Conservation (phyloP, 106 monocot genomes). For the Narthecium ossifragum region DNA sequence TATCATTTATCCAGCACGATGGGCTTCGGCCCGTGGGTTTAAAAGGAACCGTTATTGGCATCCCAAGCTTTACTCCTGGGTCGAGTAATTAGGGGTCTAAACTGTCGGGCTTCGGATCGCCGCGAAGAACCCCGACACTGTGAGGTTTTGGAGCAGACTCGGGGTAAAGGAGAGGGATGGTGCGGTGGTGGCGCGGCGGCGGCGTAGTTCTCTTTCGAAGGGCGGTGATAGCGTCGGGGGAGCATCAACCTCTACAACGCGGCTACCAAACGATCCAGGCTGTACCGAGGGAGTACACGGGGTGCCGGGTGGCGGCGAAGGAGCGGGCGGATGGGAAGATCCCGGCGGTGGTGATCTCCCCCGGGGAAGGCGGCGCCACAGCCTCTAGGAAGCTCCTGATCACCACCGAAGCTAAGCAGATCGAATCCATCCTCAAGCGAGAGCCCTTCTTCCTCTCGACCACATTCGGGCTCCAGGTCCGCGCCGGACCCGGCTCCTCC, state of each 20-base stretch:
- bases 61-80: background rate
- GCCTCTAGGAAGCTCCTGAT: constrained; percentile 46
- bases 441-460: constrained; percentile 71
- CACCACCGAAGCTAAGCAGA: constrained; percentile 63
- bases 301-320: constrained; percentile 51
- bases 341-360: constrained; percentile 49
- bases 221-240: constrained; percentile 2
- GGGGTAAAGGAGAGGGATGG: no score
- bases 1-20: no score
- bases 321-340: constrained; percentile 64
- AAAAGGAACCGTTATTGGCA: background rate
- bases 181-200: constrained; percentile 19
- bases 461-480: constrained; percentile 58
- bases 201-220: constrained; percentile 9
- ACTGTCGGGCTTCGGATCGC: background rate
- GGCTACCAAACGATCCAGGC: constrained; percentile 77
- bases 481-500: constrained; percentile 61
- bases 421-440: constrained; percentile 42
- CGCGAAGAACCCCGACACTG: background rate
- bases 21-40: no score
- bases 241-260: constrained; percentile 1
- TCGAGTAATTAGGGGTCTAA: background rate
- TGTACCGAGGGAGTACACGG: constrained; percentile 62
- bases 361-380: constrained; percentile 16
- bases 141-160: no score